These are phyloP conservation scores for Saccharomycopsis sp. DNA, from an alignment of 805 yeast species.

Conservation along the genomic window DNA sequence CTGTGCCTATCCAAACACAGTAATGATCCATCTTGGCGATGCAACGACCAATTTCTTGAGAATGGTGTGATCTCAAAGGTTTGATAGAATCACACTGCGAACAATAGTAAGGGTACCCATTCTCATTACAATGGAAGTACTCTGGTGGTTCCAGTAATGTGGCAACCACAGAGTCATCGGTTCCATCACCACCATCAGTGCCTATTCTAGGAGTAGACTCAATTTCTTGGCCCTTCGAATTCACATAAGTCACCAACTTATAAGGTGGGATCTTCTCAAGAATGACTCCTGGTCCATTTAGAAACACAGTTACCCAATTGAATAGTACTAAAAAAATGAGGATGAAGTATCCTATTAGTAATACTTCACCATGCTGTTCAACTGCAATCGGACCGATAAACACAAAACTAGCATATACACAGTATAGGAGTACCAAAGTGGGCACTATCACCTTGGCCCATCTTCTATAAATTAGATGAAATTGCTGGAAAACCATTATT, in stretches of 20 bases:
- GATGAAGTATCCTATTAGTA: constrained; percentile 13
- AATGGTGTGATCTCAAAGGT: constrained; percentile 64
- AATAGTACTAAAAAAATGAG: constrained; percentile 4
- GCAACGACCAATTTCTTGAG: constrained; percentile 47
- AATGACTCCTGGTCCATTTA: constrained; percentile 17
- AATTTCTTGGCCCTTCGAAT: constrained; percentile 12
- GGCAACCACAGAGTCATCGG: neutral
- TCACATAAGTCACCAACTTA: constrained; percentile 14
- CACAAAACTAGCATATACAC: constrained; percentile 13
- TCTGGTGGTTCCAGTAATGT: constrained; percentile 33
- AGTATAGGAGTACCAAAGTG: constrained; percentile 2
- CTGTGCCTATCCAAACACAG: constrained; percentile 70
- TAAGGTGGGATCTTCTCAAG: constrained; percentile 13
- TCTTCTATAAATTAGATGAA: neutral
- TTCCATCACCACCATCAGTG: neutral
- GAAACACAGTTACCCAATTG: constrained; percentile 18
- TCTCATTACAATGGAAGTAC: constrained; percentile 57
- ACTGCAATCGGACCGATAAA: constrained; percentile 3
- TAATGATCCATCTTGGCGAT: constrained; percentile 77
- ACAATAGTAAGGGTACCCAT: constrained; percentile 78
- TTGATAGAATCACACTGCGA: constrained; percentile 58
- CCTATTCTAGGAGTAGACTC: neutral
- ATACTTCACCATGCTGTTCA: neutral
- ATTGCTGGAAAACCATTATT: too few species aligned
- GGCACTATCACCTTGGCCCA: constrained; percentile 8